Evolutionary conservation across 257 asterid species (phyloP).

Genomic region (Datura wrightii): DNA sequence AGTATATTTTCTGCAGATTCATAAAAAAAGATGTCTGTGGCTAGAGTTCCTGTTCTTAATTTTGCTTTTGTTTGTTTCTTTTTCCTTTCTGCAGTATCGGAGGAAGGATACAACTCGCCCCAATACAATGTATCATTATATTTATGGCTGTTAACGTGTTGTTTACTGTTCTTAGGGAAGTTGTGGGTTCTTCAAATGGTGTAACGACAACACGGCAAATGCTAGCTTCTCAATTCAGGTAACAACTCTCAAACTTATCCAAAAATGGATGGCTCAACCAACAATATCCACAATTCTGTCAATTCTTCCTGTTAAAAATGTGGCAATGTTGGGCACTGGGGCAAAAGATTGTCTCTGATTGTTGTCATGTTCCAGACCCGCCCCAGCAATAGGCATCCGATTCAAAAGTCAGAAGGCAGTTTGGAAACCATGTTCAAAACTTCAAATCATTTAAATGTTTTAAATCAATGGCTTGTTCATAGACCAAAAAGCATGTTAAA

Average conservation of each 20-base stretch:
- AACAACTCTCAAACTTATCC: conserved; percentile 25
- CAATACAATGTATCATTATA: not conserved
- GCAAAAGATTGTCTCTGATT: conserved; percentile 31
- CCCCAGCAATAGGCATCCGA: too few relatives aligned
- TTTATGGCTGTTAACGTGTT: not conserved
- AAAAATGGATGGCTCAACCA: conserved; percentile 13
- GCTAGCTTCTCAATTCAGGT: conserved; percentile 17
- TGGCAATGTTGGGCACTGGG: conserved; percentile 40
- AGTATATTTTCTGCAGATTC: not conserved
- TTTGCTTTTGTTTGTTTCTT: not conserved
- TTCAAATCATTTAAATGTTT: too few relatives aligned
- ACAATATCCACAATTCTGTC: conserved; percentile 33
- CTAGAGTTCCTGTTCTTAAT: not conserved
- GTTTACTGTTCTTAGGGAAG: conserved; percentile 30
- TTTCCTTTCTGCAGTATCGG: not conserved
- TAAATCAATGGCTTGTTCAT: too few relatives aligned
- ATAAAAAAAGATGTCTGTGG: not conserved
- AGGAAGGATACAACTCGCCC: not conserved
- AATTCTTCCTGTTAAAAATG: conserved; percentile 35
- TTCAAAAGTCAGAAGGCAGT: too few relatives aligned
- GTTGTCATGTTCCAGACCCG: too few relatives aligned
- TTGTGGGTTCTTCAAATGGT: conserved; percentile 40
- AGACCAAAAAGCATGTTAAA: too few relatives aligned
- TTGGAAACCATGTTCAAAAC: too few relatives aligned
- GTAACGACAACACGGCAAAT: conserved; percentile 23